Conservation (phyloP, 495 filamentous ascomycete genomes). For the Astrothelium macrocarpum region DNA sequence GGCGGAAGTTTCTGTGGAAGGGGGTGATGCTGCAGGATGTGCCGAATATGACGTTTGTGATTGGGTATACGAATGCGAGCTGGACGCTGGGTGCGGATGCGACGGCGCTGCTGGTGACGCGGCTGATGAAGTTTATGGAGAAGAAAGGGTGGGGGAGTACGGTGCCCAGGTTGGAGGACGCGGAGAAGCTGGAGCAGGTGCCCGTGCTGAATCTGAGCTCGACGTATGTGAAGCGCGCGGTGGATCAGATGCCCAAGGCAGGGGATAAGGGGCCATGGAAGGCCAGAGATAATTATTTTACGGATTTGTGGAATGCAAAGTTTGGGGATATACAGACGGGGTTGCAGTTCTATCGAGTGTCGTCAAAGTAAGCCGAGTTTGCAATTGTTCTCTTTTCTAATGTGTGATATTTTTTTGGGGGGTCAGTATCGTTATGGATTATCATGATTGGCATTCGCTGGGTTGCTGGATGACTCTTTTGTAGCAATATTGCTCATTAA, state of each 20-base stretch:
- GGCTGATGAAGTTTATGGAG: slow-evolving; percentile 38
- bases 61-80: slow-evolving; percentile 49
- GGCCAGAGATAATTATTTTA: slow-evolving; percentile 44
- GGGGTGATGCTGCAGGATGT: slow-evolving; percentile 51
- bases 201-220: slow-evolving; percentile 39
- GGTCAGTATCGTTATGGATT: neutral
- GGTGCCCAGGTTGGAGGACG: slow-evolving; percentile 22
- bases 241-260: slow-evolving; percentile 35
- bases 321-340: slow-evolving; percentile 40
- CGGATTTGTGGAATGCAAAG: slow-evolving; percentile 42
- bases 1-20: slow-evolving; percentile 46
- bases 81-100: slow-evolving; percentile 55
- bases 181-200: slow-evolving; percentile 26
- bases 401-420: neutral
- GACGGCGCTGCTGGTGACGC: slow-evolving; percentile 38
- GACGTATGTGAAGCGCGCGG: slow-evolving; percentile 41
- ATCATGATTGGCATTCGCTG: neutral
- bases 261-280: slow-evolving; percentile 45
- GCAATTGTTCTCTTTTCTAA: no score
- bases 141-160: slow-evolving; percentile 31
- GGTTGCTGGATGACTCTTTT: neutral
- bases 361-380: no score
- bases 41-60: slow-evolving; percentile 46
- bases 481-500: neutral
- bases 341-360: slow-evolving; percentile 22